Evolutionary conservation across 192 early-diverging fungal genomes (phyloP).

Genomic region (Coemansia asiatica): DNA sequence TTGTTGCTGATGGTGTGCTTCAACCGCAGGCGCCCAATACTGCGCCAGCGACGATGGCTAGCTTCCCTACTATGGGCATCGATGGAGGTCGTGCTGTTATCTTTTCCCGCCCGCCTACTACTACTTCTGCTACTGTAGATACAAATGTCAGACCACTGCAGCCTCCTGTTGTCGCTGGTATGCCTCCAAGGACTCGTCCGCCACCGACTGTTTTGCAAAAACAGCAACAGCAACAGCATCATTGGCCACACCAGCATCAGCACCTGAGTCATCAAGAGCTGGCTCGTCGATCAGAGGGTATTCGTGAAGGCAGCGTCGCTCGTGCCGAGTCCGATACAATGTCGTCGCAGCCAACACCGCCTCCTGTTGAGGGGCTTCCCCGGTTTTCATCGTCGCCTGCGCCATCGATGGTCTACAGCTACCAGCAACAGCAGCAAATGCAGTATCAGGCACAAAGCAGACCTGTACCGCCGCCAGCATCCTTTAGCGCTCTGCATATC

Average conservation of each 20-base stretch:
- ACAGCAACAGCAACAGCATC: background rate
- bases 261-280: too few relatives aligned
- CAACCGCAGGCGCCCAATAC: conserved; percentile 18
- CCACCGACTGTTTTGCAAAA: background rate
- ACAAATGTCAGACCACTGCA: too few relatives aligned
- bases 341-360: conserved; percentile 46
- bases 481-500: conserved; percentile 13
- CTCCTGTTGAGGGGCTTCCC: conserved; percentile 46
- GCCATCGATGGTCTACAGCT: background rate
- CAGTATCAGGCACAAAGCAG: background rate
- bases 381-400: conserved; percentile 40
- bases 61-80: conserved; percentile 45
- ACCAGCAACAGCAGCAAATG: background rate
- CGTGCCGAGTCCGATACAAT: conserved; percentile 33
- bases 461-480: background rate
- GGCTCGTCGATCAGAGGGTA: background rate
- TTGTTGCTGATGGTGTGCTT: conserved; percentile 5
- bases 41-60: conserved; percentile 33
- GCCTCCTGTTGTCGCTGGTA: background rate
- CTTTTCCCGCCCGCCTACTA: conserved; percentile 13
- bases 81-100: conserved; percentile 47
- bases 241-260: conserved; percentile 1
- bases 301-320: background rate
- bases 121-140: too few relatives aligned
- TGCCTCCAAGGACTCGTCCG: background rate